Evolutionary conservation across 1,284 basidiomycete species (phyloP).

Genomic region (Salmacisia buchloeana): DNA sequence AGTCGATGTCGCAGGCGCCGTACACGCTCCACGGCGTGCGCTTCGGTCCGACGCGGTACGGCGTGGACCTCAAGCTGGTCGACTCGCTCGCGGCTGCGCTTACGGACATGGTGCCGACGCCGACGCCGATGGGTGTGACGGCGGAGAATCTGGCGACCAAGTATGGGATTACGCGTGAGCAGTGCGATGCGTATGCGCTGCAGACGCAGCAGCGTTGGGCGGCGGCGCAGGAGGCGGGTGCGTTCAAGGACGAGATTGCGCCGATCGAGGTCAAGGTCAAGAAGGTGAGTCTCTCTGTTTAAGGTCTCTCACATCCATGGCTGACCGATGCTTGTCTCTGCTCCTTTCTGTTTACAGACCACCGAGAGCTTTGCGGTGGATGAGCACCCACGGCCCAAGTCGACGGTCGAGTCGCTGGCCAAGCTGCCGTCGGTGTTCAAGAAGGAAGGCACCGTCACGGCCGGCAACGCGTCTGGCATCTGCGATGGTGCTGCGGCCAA

Average conservation of each 20-base stretch:
- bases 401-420: constrained; percentile 86
- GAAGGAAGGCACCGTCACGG: constrained; percentile 79
- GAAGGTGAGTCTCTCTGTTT: constrained; percentile 21
- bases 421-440: constrained; percentile 82
- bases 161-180: constrained; percentile 73
- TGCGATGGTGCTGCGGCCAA: constrained; percentile 97
- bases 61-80: constrained; percentile 58
- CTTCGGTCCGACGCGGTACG: constrained; percentile 52
- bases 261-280: constrained; percentile 50
- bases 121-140: constrained; percentile 61
- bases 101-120: constrained; percentile 56
- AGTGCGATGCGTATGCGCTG: constrained; percentile 62
- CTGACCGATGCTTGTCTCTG: not conserved
- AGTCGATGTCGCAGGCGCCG: constrained; percentile 93
- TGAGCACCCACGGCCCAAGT: constrained; percentile 64
- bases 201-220: constrained; percentile 51
- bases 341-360: constrained; percentile 7
- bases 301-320: not conserved
- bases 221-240: constrained; percentile 53
- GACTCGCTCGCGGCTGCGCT: constrained; percentile 57
- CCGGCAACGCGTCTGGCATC: constrained; percentile 90
- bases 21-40: constrained; percentile 52
- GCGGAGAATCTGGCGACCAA: constrained; percentile 82
- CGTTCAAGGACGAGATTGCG: constrained; percentile 52
- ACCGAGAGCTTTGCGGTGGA: constrained; percentile 50